A percentile compares a stretch with the other conserved stretches of the same genome.
Evolutionary conservation across 2,329 filamentous ascomycete genomes (phyloP).

Genomic region (Alternaria infectoria): DNA sequence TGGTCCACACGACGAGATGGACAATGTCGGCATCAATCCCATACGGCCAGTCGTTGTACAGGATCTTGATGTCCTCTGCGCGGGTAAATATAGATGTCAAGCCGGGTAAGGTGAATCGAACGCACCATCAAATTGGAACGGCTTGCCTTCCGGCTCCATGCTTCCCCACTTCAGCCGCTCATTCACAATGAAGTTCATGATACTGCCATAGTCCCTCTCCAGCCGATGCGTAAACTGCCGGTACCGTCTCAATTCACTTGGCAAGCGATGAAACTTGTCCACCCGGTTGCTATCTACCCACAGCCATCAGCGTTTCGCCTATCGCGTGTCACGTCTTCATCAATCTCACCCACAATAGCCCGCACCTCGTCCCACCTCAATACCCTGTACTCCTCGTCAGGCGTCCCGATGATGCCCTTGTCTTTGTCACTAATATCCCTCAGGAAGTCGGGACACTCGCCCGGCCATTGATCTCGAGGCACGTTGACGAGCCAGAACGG

Average conservation of each 20-base stretch:
- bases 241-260: constrained; percentile 80
- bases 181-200: constrained; percentile 76
- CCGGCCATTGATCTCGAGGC: constrained; percentile 64
- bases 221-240: constrained; percentile 71
- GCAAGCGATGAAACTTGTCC: constrained; percentile 76
- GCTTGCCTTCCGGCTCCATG: constrained; percentile 48
- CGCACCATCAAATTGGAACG: constrained; percentile 49
- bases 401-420: constrained; percentile 70
- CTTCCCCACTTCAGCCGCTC: constrained; percentile 73
- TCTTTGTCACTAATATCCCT: constrained; percentile 70
- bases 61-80: constrained; percentile 70
- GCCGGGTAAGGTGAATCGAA: neutral
- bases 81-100: constrained; percentile 13
- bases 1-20: constrained; percentile 92
- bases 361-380: constrained; percentile 74
- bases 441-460: constrained; percentile 75
- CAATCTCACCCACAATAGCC: constrained; percentile 56
- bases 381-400: constrained; percentile 68
- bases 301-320: constrained; percentile 8
- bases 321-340: neutral
- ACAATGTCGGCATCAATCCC: constrained; percentile 78
- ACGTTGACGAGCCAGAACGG: constrained; percentile 89
- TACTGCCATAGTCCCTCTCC: constrained; percentile 71
- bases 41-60: constrained; percentile 95
- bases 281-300: constrained; percentile 67